Evolutionary conservation across 495 filamentous ascomycete species (phyloP).

Genomic region (Margaritispora aquatica): DNA sequence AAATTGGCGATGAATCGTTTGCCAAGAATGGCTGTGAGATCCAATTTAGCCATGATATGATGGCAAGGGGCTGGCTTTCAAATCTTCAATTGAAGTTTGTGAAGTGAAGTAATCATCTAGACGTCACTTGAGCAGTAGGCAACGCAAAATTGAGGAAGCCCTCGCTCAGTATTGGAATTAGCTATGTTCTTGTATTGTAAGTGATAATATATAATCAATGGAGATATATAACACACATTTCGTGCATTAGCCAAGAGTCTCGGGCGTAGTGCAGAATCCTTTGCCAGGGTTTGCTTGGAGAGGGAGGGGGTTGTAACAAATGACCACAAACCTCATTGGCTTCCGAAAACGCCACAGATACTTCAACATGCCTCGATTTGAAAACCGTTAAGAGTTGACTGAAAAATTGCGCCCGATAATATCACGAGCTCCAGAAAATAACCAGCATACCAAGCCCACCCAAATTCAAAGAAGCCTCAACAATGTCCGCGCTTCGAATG

Average conservation of each 20-base stretch:
- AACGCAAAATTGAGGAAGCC: background rate
- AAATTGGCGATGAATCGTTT: background rate
- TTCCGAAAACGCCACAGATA: background rate
- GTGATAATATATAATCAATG: background rate
- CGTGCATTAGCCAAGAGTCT: background rate
- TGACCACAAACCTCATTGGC: background rate
- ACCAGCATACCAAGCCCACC: background rate
- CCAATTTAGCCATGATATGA: background rate
- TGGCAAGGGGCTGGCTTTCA: background rate
- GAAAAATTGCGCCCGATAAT: background rate
- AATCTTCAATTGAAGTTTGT: background rate
- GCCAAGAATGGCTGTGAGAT: background rate
- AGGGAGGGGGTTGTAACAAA: background rate
- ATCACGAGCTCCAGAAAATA: background rate
- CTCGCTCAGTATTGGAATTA: background rate
- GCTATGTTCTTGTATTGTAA: too few relatives aligned
- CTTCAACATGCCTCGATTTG: background rate
- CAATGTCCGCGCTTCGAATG: background rate
- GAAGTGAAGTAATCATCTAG: background rate
- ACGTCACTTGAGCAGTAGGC: background rate
- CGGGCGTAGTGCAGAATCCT: background rate
- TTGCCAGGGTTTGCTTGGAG: background rate
- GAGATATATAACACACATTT: background rate
- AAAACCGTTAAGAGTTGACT: background rate
- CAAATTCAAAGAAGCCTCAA: background rate